phyloP scores from a whole-genome alignment of 495 filamentous ascomycete species.

The Penicillium antarcticum region DNA sequence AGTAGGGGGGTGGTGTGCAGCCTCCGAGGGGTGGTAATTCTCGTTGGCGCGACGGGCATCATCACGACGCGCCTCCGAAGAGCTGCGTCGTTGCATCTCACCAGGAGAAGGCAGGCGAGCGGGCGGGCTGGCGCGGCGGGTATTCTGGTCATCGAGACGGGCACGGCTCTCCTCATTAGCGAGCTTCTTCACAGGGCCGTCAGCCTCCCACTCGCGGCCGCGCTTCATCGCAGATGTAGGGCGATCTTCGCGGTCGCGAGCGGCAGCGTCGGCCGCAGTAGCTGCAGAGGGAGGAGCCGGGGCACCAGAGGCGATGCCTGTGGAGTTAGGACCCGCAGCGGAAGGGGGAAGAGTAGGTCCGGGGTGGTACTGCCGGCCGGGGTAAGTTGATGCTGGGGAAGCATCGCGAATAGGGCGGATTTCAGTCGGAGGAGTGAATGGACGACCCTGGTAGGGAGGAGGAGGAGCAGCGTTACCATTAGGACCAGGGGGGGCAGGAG shows the following conservation, averaged over 20 bases:
- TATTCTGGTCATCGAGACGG: conserved; percentile 77
- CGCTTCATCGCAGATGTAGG: conserved; percentile 79
- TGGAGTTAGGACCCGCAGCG: conserved; percentile 58
- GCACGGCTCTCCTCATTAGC: conserved; percentile 84
- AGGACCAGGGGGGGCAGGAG: conserved; percentile 51
- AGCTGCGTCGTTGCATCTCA: conserved; percentile 69
- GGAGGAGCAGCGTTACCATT: conserved; percentile 48
- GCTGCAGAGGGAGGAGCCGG: conserved; percentile 71
- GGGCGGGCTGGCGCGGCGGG: conserved; percentile 69
- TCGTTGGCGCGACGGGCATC: conserved; percentile 70
- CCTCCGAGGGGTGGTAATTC: conserved; percentile 84
- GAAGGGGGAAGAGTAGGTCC: conserved; percentile 58
- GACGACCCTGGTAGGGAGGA: conserved; percentile 54
- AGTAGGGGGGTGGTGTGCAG: conserved; percentile 79
- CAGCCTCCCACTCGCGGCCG: conserved; percentile 82
- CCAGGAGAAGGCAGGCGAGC: conserved; percentile 59
- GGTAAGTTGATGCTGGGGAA: conserved; percentile 78
- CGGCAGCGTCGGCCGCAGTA: conserved; percentile 70
- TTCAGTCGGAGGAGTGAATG: conserved; percentile 76
- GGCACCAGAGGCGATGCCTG: conserved; percentile 73
- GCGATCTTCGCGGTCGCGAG: conserved; percentile 80
- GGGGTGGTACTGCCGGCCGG: conserved; percentile 73
- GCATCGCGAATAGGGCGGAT: conserved; percentile 84
- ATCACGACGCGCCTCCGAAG: conserved; percentile 70
- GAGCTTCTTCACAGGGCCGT: conserved; percentile 73